These are phyloP conservation scores for Penicillium olsonii DNA, from an alignment of 2,329 filamentous ascomycete species.

Conservation along the genomic window DNA sequence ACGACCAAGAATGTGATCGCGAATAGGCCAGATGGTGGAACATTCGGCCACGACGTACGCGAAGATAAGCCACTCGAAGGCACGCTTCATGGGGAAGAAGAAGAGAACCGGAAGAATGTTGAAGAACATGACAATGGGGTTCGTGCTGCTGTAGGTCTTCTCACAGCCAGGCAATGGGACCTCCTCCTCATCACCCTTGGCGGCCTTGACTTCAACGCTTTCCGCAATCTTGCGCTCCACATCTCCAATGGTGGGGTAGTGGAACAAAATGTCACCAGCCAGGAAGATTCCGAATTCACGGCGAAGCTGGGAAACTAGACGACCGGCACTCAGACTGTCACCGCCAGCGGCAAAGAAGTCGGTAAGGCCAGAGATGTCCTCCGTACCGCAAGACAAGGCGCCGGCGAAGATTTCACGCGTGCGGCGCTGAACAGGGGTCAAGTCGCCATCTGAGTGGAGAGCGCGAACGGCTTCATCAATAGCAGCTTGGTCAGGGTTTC, in stretches of 20 bases:
- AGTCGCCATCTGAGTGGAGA: constrained; percentile 22
- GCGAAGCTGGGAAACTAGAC: constrained; percentile 54
- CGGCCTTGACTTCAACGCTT: constrained; percentile 13
- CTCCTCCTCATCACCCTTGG: constrained; percentile 20
- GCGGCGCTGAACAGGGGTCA: constrained; percentile 36
- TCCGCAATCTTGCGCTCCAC: constrained; percentile 29
- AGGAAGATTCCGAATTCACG: constrained; percentile 52
- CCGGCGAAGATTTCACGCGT: constrained; percentile 50
- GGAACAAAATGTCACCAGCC: constrained; percentile 56
- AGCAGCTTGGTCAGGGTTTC: constrained; percentile 37
- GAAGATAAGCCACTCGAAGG: constrained; percentile 56
- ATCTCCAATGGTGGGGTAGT: constrained; percentile 47
- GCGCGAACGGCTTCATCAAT: constrained; percentile 36
- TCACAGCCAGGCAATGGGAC: constrained; percentile 36
- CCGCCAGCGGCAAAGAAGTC: constrained; percentile 58
- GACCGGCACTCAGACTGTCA: constrained; percentile 57
- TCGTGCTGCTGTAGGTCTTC: constrained; percentile 49
- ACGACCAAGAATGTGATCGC: constrained; percentile 45
- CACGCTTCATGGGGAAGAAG: constrained; percentile 55
- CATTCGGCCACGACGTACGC: constrained; percentile 49
- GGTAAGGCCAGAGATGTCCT: constrained; percentile 43
- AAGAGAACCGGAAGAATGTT: constrained; percentile 55
- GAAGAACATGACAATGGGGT: constrained; percentile 50
- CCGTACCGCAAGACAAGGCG: constrained; percentile 44
- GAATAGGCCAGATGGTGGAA: constrained; percentile 36